Conservation (phyloP, 768 basidiomycete species). For the Leccinum barrowsii region DNA sequence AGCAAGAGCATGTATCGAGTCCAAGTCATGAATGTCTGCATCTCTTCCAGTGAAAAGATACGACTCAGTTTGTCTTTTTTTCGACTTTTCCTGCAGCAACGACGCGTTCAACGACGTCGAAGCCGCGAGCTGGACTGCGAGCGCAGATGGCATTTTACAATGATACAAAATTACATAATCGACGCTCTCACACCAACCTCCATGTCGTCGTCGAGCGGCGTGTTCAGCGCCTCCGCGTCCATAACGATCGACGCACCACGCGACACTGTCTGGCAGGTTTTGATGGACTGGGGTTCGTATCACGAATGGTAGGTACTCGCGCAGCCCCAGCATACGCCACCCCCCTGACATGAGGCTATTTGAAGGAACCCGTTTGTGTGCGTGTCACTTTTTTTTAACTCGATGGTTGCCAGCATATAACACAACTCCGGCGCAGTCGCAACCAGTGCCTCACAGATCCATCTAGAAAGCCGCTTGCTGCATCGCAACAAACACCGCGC, state of each 20-base stretch:
- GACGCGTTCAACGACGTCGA: constrained; percentile 75
- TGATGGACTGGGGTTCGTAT: constrained; percentile 62
- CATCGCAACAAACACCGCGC: constrained; percentile 45
- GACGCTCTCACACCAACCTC: neutral
- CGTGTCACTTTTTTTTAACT: neutral
- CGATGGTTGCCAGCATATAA: neutral
- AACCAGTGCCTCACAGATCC: constrained; percentile 45
- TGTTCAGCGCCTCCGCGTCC: constrained; percentile 47
- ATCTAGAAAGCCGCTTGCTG: constrained; percentile 35
- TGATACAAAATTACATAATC: constrained; percentile 30
- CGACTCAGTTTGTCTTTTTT: constrained; percentile 63
- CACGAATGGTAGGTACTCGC: constrained; percentile 49
- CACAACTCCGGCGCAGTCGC: constrained; percentile 36
- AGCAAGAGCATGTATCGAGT: constrained; percentile 79
- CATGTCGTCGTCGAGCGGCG: constrained; percentile 33
- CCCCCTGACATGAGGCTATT: neutral
- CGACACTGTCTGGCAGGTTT: constrained; percentile 56
- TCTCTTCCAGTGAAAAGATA: constrained; percentile 86
- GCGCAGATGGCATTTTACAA: constrained; percentile 55
- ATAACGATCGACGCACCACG: constrained; percentile 57
- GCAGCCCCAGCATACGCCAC: neutral
- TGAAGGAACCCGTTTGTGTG: constrained; percentile 67
- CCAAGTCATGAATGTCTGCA: constrained; percentile 83
- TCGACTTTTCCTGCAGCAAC: constrained; percentile 61
- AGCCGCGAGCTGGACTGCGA: constrained; percentile 78